Conservation (phyloP, 1,139 yeast species). For the Arxiozyma telluris region DNA sequence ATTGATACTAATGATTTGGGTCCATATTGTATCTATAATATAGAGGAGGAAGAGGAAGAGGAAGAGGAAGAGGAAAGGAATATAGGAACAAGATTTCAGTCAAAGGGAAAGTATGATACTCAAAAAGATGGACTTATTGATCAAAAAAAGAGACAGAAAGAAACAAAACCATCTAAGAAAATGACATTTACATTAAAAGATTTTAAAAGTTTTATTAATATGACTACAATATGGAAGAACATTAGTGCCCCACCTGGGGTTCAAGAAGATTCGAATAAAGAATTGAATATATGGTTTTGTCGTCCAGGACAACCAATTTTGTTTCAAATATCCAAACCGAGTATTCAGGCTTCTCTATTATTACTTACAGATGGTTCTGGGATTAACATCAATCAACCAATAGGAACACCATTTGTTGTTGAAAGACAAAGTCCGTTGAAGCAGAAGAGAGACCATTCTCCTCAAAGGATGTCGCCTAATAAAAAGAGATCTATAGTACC, state of each 20-base stretch:
- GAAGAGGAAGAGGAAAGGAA: conserved; percentile 6
- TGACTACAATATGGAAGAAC: conserved; percentile 25
- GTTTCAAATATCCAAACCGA: conserved; percentile 32
- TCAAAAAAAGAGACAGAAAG: not conserved
- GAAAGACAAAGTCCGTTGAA: not conserved
- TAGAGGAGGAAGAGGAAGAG: conserved; percentile 10
- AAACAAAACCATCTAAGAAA: conserved; percentile 1
- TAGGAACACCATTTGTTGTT: not conserved
- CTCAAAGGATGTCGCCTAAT: not conserved
- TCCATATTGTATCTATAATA: conserved; percentile 26
- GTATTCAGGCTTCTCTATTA: conserved; percentile 31
- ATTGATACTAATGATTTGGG: conserved; percentile 41
- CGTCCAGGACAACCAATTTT: conserved; percentile 47
- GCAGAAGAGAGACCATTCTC: not conserved
- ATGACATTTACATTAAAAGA: conserved; percentile 41
- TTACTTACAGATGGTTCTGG: conserved; percentile 38
- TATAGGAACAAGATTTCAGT: not conserved
- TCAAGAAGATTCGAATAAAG: not conserved
- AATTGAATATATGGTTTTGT: conserved; percentile 35
- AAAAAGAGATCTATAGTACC: not conserved
- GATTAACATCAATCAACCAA: conserved; percentile 7
- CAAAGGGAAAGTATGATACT: not conserved
- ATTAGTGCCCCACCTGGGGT: not conserved
- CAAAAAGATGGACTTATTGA: not conserved
- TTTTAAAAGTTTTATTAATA: conserved; percentile 43